These are phyloP conservation scores for Umbilicaria muhlenbergii DNA, from an alignment of 495 filamentous ascomycete species.

Conservation along the genomic window DNA sequence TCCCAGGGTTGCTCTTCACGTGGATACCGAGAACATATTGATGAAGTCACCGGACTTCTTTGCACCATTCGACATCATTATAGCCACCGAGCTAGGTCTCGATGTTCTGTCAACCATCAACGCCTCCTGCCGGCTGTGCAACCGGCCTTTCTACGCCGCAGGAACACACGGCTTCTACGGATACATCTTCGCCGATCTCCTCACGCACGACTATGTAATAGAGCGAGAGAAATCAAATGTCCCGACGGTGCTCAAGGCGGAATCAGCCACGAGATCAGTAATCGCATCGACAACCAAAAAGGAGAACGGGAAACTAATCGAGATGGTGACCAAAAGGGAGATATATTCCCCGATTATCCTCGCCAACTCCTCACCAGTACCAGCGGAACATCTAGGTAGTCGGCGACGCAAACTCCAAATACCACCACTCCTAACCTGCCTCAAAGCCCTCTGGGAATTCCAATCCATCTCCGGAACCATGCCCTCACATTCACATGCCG, in stretches of 20 bases:
- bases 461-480: slow-evolving; percentile 34
- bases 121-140: slow-evolving; percentile 57
- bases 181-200: slow-evolving; percentile 85
- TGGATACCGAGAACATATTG: slow-evolving; percentile 46
- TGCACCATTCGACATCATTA: slow-evolving; percentile 64
- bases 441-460: slow-evolving; percentile 75
- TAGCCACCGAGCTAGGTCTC: slow-evolving; percentile 79
- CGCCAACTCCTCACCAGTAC: slow-evolving; percentile 59
- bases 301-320: slow-evolving; percentile 56
- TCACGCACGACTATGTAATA: slow-evolving; percentile 74
- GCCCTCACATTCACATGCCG: slow-evolving; percentile 40
- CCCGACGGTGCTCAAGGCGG: slow-evolving; percentile 41
- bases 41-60: slow-evolving; percentile 56
- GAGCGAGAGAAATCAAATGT: slow-evolving; percentile 71
- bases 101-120: slow-evolving; percentile 61
- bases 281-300: slow-evolving; percentile 54
- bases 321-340: slow-evolving; percentile 87
- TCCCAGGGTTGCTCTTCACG: slow-evolving; percentile 65
- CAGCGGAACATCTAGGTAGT: slow-evolving; percentile 48
- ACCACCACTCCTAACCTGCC: slow-evolving; percentile 63
- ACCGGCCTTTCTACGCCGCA: slow-evolving; percentile 75
- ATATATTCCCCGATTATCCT: slow-evolving; percentile 68
- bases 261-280: slow-evolving; percentile 65
- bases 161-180: slow-evolving; percentile 83
- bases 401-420: slow-evolving; percentile 57